phyloP scores from a whole-genome alignment of 495 filamentous ascomycete genomes.

The Oidiodendron maius region DNA sequence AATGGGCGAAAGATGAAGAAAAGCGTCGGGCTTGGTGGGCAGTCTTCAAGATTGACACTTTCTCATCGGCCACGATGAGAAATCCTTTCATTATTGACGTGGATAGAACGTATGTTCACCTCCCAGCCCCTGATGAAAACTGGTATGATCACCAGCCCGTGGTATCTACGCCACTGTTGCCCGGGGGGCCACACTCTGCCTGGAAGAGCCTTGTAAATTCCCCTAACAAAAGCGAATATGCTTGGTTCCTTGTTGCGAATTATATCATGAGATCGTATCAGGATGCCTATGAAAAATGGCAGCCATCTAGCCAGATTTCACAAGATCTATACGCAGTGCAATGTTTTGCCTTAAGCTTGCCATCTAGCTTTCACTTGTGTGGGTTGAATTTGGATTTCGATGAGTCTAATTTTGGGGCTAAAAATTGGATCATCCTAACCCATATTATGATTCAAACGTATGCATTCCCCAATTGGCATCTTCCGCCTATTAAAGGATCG shows the following conservation, averaged over 20 bases:
- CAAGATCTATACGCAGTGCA: not conserved
- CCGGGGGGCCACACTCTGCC: not conserved
- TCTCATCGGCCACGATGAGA: constrained; percentile 12
- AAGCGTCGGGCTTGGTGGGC: constrained; percentile 29
- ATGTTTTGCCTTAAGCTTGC: not conserved
- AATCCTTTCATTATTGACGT: not conserved
- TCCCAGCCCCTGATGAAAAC: not conserved
- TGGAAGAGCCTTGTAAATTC: not conserved
- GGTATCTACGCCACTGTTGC: not conserved
- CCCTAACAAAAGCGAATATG: not conserved
- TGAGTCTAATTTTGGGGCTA: not conserved
- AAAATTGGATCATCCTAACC: not conserved
- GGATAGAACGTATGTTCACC: not conserved
- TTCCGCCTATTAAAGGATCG: no score
- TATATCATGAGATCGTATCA: not conserved
- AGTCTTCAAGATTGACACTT: constrained; percentile 33
- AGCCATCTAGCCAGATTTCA: not conserved
- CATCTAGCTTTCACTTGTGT: not conserved
- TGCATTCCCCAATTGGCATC: no score
- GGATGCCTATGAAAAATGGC: not conserved
- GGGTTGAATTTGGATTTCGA: not conserved
- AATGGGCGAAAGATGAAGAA: constrained; percentile 21
- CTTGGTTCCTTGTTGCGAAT: not conserved
- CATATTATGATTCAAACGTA: no score
- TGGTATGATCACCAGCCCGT: not conserved